Conservation (phyloP, 202 grass and related monocot genomes). For the Digitaria exilis region DNA sequence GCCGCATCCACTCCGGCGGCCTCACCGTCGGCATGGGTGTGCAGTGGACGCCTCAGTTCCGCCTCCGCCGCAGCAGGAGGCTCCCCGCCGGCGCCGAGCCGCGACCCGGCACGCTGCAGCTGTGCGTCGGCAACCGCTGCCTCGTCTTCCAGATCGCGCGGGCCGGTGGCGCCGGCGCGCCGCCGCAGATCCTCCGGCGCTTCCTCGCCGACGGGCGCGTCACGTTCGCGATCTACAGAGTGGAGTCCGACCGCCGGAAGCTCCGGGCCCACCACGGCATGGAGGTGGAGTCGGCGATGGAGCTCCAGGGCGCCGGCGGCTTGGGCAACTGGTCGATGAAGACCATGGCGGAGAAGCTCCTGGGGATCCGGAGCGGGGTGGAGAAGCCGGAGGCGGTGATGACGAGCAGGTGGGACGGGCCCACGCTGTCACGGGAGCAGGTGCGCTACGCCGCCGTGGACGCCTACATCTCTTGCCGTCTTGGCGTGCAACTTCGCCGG, state of each 20-base stretch:
- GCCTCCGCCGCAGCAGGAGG: too few relatives aligned
- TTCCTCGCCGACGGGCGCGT: constrained; percentile 13
- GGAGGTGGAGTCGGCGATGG: not conserved
- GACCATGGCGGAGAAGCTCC: constrained; percentile 12
- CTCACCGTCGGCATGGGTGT: constrained; percentile 32
- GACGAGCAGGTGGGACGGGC: not conserved
- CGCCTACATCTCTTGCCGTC: not conserved
- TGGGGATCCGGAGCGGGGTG: not conserved
- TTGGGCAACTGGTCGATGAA: constrained; percentile 32
- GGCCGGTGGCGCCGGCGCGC: not conserved
- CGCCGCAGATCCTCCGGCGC: not conserved
- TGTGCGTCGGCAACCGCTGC: constrained; percentile 33
- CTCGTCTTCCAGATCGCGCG: constrained; percentile 34
- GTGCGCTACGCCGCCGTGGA: not conserved
- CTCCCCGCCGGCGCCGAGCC: not conserved
- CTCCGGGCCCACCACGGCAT: constrained; percentile 39
- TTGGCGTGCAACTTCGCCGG: not conserved
- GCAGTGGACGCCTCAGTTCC: constrained; percentile 22
- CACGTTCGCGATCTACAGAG: constrained; percentile 9
- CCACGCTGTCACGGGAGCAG: not conserved
- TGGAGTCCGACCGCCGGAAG: constrained; percentile 23
- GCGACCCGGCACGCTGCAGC: constrained; percentile 18
- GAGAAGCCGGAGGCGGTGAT: not conserved
- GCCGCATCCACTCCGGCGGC: not conserved
- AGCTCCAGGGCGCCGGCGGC: not conserved